Conservation (phyloP, 139 green algal genomes). For the Tetradesmus obliquus region DNA sequence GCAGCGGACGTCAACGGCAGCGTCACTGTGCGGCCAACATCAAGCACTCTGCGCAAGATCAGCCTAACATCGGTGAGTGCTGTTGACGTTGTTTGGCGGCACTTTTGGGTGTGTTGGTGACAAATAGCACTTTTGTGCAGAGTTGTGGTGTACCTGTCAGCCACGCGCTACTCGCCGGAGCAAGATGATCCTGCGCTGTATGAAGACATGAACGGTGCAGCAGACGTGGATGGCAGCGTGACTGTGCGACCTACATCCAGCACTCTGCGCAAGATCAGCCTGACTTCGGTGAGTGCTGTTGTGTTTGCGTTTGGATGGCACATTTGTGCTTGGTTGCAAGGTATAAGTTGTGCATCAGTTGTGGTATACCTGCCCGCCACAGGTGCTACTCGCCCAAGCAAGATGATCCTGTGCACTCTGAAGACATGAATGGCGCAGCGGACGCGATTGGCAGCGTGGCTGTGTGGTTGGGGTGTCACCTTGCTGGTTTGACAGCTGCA, state of each 20-base stretch:
- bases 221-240: background rate
- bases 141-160: background rate
- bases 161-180: constrained; percentile 26
- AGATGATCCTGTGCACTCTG: background rate
- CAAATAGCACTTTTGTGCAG: no score
- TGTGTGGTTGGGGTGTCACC: no score
- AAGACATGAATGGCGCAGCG: no score
- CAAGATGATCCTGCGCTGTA: background rate
- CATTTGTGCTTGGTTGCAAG: no score
- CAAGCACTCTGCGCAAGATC: constrained; percentile 41
- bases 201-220: background rate
- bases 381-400: background rate
- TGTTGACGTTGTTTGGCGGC: no score
- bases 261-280: constrained; percentile 44
- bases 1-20: background rate
- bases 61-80: constrained; percentile 37
- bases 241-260: background rate
- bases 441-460: no score
- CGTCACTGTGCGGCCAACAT: background rate
- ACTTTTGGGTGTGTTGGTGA: no score
- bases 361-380: background rate
- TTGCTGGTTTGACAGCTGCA: no score
- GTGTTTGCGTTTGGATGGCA: no score
- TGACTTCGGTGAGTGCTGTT: constrained; percentile 24
- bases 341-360: background rate